Conservation (phyloP, 495 filamentous ascomycete species). For the Cladorrhinum samala region DNA sequence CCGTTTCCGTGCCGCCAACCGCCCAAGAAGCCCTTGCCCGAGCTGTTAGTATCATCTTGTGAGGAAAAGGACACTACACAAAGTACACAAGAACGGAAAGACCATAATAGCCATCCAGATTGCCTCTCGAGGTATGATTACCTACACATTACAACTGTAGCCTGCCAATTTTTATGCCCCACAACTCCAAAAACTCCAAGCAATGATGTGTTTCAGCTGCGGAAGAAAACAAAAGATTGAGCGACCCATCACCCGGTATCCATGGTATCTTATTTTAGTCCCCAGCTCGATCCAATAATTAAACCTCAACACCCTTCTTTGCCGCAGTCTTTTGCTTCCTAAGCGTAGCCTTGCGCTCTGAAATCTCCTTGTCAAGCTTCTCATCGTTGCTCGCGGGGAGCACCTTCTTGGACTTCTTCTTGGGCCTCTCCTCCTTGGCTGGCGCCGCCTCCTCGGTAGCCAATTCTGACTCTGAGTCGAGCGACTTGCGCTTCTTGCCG, state of each 20-base stretch:
- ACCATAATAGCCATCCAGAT: no score
- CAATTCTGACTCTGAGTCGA: conserved; percentile 35
- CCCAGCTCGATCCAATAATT: background rate
- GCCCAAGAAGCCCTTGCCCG: no score
- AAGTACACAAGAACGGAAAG: no score
- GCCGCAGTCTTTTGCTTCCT: conserved; percentile 57
- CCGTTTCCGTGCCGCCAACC: no score
- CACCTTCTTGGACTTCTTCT: conserved; percentile 49
- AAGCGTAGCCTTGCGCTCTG: conserved; percentile 52
- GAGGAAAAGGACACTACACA: no score
- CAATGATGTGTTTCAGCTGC: conserved; percentile 8
- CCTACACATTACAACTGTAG: conserved; percentile 6
- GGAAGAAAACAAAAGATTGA: no score
- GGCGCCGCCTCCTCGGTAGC: conserved; percentile 38
- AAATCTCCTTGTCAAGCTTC: conserved; percentile 54
- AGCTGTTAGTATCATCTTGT: no score
- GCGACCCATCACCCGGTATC: no score
- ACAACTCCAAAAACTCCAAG: conserved; percentile 16
- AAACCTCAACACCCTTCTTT: conserved; percentile 32
- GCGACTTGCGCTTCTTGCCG: conserved; percentile 61
- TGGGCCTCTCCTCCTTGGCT: conserved; percentile 37
- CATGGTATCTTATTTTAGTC: no score
- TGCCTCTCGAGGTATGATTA: conserved; percentile 7
- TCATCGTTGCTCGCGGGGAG: conserved; percentile 44
- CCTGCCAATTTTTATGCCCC: conserved; percentile 13